These are phyloP conservation scores for Salvia sclarea DNA, from an alignment of 305 asterid species.

Conservation along the genomic window DNA sequence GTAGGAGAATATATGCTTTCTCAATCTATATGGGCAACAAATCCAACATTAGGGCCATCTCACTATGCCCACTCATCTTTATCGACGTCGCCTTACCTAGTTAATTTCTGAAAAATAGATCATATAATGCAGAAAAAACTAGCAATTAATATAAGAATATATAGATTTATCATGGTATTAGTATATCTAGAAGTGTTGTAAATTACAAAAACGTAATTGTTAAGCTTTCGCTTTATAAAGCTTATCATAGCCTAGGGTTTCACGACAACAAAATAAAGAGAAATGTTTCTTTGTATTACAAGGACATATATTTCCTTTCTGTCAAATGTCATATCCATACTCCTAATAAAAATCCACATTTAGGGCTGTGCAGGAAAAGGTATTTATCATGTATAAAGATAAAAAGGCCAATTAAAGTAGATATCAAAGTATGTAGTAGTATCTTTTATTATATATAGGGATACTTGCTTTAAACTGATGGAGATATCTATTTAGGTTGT, in stretches of 20 bases:
- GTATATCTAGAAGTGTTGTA: no score
- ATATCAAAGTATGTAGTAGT: constrained; percentile 17
- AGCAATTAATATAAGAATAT: neutral
- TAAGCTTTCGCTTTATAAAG: no score
- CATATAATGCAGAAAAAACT: neutral
- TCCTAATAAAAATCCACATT: constrained; percentile 9
- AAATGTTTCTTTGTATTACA: neutral
- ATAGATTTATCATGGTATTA: no score
- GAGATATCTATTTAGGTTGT: constrained; percentile 10
- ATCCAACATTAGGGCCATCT: constrained; percentile 48
- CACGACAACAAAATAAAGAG: neutral
- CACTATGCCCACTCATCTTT: constrained; percentile 33
- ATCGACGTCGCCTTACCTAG: neutral
- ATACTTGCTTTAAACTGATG: constrained; percentile 19
- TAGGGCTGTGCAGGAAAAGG: constrained; percentile 18
- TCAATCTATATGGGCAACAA: constrained; percentile 34
- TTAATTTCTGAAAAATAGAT: no score
- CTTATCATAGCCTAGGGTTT: no score
- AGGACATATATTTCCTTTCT: constrained; percentile 8
- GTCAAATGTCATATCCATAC: constrained; percentile 33
- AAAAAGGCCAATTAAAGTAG: constrained; percentile 1
- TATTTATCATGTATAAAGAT: constrained; percentile 10
- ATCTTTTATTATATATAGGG: neutral
- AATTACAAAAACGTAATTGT: no score
- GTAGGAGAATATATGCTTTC: constrained; percentile 58